Evolutionary conservation across 2,329 filamentous ascomycete genomes (phyloP), one percentile per base, ranked within the genome.

Genomic region (Fragosphaeria purpurea): DNA sequence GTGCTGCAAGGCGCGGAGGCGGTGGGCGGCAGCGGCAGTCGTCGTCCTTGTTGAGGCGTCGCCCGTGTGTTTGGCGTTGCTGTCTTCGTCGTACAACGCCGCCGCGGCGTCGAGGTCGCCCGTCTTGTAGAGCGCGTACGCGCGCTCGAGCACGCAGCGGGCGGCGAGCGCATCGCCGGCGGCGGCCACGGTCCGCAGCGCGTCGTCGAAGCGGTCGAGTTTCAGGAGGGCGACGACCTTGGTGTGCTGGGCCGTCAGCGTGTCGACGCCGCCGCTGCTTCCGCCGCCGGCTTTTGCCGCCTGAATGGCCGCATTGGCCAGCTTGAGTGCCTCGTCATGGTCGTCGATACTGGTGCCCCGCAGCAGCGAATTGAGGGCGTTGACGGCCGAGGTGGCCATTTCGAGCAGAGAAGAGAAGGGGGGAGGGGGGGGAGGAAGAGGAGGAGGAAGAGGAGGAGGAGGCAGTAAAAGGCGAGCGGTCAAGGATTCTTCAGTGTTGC

Each of bases 121-220:
- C 0, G 79, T 77, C 70, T 90, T 93, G 70, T 93, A 94, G 22
- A 90, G 74, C n/a, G 85, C 83, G 69, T 94, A 94, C 2, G 85
- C 79, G 63, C 83, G 83, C 65, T 90, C 87, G 42, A 90, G 72
- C 12, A 68, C 61, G 57, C 83, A 86, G 51, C 68, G 67, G 40
- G 76, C 70, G 62, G 82, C 78, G 51, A 90, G 68, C 56, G 69
- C 71, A 52, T 77, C 71, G 46, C 81, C 80, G 13, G 74, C 80
- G 38, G 82, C 78, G 53, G 82, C 77, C 53, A 91, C 76, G 50
- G 80, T 76, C 53, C 80, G 79, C 45, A 88, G 70, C 44, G 85
- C 86, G 65, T 93, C 87, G 51, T 86, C 79, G 65, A 85, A 93
- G 52, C 86, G 84, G 66, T 93, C 88, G 58, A 93, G 79, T 64